These are phyloP conservation scores for Boletus vermiculosoides DNA, from an alignment of 768 basidiomycete species.

Conservation along the genomic window DNA sequence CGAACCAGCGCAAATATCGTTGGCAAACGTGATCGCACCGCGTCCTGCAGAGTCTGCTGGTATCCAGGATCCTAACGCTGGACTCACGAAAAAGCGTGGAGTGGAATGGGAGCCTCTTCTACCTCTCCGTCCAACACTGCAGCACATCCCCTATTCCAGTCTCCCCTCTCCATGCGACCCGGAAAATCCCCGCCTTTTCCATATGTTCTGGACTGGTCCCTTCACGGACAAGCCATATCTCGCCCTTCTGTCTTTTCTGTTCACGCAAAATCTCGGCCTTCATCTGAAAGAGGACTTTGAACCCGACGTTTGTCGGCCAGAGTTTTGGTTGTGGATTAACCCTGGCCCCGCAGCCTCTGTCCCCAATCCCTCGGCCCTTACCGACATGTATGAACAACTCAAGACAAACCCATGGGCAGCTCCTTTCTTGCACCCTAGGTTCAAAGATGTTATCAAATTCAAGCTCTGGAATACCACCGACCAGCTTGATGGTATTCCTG, in stretches of 20 bases:
- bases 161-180: slow-evolving; percentile 72
- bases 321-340: slow-evolving; percentile 99
- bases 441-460: slow-evolving; percentile 91
- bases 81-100: slow-evolving; percentile 56
- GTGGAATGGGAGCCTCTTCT: slow-evolving; percentile 59
- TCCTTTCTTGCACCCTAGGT: slow-evolving; percentile 90
- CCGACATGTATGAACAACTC: slow-evolving; percentile 81
- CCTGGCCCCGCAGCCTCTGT: slow-evolving; percentile 93
- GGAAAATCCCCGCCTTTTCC: slow-evolving; percentile 85
- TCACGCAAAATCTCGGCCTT: slow-evolving; percentile 90
- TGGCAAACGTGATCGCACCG: slow-evolving; percentile 33
- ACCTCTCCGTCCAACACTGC: slow-evolving; percentile 46
- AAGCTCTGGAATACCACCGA: slow-evolving; percentile 99
- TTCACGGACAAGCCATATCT: slow-evolving; percentile 99
- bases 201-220: slow-evolving; percentile 99
- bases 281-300: slow-evolving; percentile 54
- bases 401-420: slow-evolving; percentile 90
- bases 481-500: slow-evolving; percentile 87
- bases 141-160: slow-evolving; percentile 57
- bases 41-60: slow-evolving; percentile 29
- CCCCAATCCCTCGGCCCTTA: slow-evolving; percentile 77
- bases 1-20: slow-evolving; percentile 32
- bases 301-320: slow-evolving; percentile 66
- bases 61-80: slow-evolving; percentile 49
- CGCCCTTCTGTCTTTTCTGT: slow-evolving; percentile 90